A percentile compares a stretch with the other conserved stretches of the same genome.
Conservation (phyloP, 1,284 basidiomycete species). For the Flammula alnicola region DNA sequence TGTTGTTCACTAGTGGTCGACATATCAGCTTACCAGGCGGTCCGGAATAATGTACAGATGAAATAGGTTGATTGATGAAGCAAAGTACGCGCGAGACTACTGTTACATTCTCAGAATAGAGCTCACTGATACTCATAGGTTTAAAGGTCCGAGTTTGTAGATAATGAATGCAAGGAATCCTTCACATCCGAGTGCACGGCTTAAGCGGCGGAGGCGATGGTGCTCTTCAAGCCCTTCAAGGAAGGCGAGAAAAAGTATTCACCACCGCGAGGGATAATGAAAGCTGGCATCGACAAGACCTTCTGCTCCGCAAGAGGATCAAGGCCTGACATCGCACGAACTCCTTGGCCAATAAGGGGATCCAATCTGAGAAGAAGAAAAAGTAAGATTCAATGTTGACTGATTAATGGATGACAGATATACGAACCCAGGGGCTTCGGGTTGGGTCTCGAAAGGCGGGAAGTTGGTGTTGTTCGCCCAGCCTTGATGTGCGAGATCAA, state of each 20-base stretch:
- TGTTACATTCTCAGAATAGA: neutral
- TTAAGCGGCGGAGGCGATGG: conserved; percentile 24
- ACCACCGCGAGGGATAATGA: conserved; percentile 44
- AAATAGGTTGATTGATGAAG: neutral
- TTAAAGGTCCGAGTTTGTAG: too few relatives aligned
- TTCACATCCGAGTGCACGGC: neutral
- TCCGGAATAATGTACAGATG: conserved; percentile 3
- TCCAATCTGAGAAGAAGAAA: conserved; percentile 35
- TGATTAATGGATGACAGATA: neutral
- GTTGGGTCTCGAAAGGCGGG: conserved; percentile 28
- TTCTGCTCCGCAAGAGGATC: conserved; percentile 40
- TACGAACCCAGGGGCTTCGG: conserved; percentile 34
- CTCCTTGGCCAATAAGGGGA: conserved; percentile 53
- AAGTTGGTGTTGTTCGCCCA: conserved; percentile 33
- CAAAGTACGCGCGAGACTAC: conserved; percentile 2
- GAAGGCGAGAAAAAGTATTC: conserved; percentile 50
- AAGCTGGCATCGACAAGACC: conserved; percentile 34
- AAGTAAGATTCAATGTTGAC: conserved; percentile 2
- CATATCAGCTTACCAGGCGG: conserved; percentile 4
- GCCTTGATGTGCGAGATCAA: conserved; percentile 18
- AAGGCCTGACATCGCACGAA: conserved; percentile 44
- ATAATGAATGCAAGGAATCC: too few relatives aligned
- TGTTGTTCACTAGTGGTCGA: neutral
- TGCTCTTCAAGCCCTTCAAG: conserved; percentile 40
- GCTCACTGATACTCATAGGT: too few relatives aligned